Base-by-base conservation (phyloP, 2,329 filamentous ascomycete genomes). In the Zopfia rhizophila region DNA sequence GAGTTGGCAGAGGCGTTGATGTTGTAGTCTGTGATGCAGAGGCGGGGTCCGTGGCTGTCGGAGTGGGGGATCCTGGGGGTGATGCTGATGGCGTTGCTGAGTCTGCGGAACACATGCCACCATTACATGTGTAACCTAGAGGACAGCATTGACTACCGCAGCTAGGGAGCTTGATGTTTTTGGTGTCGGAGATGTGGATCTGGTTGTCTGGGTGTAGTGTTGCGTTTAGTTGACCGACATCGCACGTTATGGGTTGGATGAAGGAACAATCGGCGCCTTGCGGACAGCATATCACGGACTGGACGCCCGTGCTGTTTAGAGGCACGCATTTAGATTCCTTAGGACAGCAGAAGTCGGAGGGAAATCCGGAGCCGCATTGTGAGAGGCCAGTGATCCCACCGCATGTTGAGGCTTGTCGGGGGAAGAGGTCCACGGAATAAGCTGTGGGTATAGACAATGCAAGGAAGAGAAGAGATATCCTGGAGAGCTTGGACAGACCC, bases 271-370 rank as follows among this genome's bases (percentile, higher is more conserved):
- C 75, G 24, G 55, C 50, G 24, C 78, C 82, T 1, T 68, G 54
- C 1, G 88, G 88, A 64, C 89, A 92, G 75, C 89, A 92, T 36
- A 91, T 74, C 11, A 86, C 78, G 0, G 87, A 89, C 5, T 86
- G 86, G 31, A 78, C 74, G n/a, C 75, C 82, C 8, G 86, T 86
- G 32, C 68, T 69, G 60, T 76, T 74, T 33, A 91, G 78, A 1
- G 78, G 60, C 28, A 83, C 74, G 71, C 89, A 92, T 3, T 65
- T 77, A 5, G 78, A 73, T 13, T 66, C 70, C 19, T 70, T 50
- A 3, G 79, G 70, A 63, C 89, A 92, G 75, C 88, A 91, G 66
- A 91, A 90, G 65, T 81, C 77, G 38, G 74, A 75, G 1, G 87
- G 86, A 16, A 89, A 76, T 21, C 73, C 75, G 19, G 72, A 50